These are phyloP conservation scores for Fusarium sp. DNA, from an alignment of 2,329 filamentous ascomycete species.

Conservation along the genomic window DNA sequence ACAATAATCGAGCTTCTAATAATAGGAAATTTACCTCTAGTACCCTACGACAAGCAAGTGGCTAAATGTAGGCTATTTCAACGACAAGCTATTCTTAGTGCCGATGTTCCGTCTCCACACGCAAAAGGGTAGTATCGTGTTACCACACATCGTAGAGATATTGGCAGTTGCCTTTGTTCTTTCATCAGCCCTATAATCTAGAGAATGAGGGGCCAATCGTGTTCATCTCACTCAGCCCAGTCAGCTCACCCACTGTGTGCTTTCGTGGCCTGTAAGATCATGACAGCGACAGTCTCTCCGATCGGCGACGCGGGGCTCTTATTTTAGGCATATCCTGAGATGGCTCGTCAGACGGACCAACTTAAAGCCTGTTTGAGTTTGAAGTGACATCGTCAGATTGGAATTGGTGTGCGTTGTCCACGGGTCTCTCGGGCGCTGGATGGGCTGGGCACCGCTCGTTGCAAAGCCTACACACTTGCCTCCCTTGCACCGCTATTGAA, in stretches of 20 bases:
- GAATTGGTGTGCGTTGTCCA: neutral
- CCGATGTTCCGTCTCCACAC: neutral
- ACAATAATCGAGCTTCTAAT: neutral
- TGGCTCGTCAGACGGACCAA: neutral
- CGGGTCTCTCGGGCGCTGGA: no score
- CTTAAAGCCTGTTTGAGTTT: neutral
- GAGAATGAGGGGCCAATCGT: neutral
- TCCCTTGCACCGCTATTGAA: no score
- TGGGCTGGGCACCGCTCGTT: no score
- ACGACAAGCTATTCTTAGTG: neutral
- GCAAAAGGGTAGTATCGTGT: neutral
- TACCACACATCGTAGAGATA: neutral
- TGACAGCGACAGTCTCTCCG: neutral
- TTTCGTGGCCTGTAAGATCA: neutral
- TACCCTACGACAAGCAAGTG: no score
- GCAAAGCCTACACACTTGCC: no score
- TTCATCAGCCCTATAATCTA: no score
- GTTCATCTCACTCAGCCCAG: neutral
- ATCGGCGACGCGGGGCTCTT: neutral
- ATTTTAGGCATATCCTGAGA: no score
- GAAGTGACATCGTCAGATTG: no score
- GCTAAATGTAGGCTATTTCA: neutral
- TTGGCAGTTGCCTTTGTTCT: no score
- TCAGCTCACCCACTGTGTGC: neutral
- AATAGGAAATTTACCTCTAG: neutral